Evolutionary conservation across 2,329 filamentous ascomycete genomes (phyloP).

Genomic region (Colletotrichum spinosum): DNA sequence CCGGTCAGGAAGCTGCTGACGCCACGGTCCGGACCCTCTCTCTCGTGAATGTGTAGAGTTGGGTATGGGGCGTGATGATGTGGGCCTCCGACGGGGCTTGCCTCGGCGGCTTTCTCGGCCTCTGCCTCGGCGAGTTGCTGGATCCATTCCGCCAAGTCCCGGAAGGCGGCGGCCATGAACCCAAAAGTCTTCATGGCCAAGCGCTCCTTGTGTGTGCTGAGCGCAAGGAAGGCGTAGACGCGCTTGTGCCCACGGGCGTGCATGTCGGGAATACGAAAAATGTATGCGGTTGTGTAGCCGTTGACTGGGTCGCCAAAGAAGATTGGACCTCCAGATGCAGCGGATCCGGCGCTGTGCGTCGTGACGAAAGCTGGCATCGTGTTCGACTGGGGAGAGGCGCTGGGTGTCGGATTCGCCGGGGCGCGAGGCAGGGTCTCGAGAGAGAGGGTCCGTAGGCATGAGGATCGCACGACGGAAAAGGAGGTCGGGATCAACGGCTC

Average conservation of each 20-base stretch:
- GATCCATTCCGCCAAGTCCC: slow-evolving; percentile 74
- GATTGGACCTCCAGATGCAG: slow-evolving; percentile 72
- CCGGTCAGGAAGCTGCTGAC: slow-evolving; percentile 69
- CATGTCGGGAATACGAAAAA: slow-evolving; percentile 76
- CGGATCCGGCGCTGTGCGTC: slow-evolving; percentile 63
- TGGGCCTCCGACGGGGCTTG: slow-evolving; percentile 52
- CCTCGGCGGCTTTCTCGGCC: slow-evolving; percentile 66
- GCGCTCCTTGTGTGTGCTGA: slow-evolving; percentile 74
- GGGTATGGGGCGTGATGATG: slow-evolving; percentile 50
- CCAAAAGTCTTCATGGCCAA: slow-evolving; percentile 75
- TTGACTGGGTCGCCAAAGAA: slow-evolving; percentile 75
- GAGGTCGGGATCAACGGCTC: slow-evolving; percentile 71
- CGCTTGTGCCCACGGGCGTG: slow-evolving; percentile 76
- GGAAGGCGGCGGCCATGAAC: slow-evolving; percentile 71
- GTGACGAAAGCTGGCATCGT: slow-evolving; percentile 64
- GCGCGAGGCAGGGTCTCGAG: slow-evolving; percentile 73
- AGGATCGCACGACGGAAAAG: slow-evolving; percentile 75
- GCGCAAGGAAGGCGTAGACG: slow-evolving; percentile 75
- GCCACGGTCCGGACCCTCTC: slow-evolving; percentile 47
- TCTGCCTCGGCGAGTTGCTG: slow-evolving; percentile 73
- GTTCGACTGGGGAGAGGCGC: slow-evolving; percentile 43
- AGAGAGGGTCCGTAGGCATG: slow-evolving; percentile 74
- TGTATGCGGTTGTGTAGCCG: slow-evolving; percentile 77
- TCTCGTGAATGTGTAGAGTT: slow-evolving; percentile 9
- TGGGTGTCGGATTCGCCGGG: slow-evolving; percentile 45